These are phyloP conservation scores for Petrea volubilis DNA, from an alignment of 257 asterid genomes.

Conservation along the genomic window DNA sequence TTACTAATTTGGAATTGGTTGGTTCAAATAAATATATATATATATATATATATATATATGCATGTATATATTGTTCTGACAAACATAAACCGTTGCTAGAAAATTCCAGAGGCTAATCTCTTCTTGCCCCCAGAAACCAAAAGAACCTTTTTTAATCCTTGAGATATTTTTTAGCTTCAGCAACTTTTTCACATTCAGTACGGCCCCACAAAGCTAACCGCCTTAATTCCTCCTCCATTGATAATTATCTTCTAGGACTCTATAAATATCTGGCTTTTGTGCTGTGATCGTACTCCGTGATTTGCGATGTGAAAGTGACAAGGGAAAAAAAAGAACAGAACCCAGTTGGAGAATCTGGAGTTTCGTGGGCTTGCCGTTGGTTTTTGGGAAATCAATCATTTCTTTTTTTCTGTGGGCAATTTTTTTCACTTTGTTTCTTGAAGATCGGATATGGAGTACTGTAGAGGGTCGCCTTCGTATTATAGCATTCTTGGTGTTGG, in stretches of 20 bases:
- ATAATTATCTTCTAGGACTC: background rate
- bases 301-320: background rate
- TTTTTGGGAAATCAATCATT: background rate
- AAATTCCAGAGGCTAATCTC: conserved; percentile 28
- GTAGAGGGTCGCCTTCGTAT: conserved; percentile 33
- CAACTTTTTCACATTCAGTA: background rate
- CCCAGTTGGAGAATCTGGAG: background rate
- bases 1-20: no score
- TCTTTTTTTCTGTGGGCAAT: background rate
- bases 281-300: no score
- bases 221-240: conserved; percentile 12
- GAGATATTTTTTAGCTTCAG: conserved; percentile 15
- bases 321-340: background rate
- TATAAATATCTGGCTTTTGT: background rate
- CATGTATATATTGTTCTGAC: no score
- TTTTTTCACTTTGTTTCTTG: background rate
- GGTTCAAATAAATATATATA: no score
- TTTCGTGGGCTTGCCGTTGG: background rate
- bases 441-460: conserved; percentile 33
- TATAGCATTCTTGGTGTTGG: conserved; percentile 66
- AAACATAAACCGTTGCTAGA: conserved; percentile 13
- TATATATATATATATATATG: no score
- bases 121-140: conserved; percentile 16
- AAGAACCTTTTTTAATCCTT: background rate
- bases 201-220: conserved; percentile 25